Percentiles rank a stretch among this genome's conserved stretches.
These are phyloP conservation scores for Colletotrichum sp. DNA, from an alignment of 2,329 filamentous ascomycete species.

Conservation along the genomic window DNA sequence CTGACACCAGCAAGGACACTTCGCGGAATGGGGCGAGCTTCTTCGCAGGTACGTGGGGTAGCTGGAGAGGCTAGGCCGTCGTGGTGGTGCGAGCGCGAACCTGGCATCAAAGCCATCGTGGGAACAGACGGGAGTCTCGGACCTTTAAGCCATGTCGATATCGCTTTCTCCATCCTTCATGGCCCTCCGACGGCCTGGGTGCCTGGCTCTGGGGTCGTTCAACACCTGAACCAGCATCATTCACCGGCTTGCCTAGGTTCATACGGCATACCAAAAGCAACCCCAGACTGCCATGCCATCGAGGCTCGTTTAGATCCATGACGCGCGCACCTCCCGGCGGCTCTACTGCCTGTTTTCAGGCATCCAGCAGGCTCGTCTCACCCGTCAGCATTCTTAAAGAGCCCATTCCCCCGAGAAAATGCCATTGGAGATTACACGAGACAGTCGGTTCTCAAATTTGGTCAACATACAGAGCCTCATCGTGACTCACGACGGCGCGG, in stretches of 20 bases:
- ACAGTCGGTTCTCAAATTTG: neutral
- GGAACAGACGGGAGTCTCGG: neutral
- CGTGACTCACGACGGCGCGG: neutral
- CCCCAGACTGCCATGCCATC: neutral
- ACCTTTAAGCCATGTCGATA: neutral
- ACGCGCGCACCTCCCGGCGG: neutral
- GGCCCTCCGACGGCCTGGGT: neutral
- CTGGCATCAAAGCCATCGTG: neutral
- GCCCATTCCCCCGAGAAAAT: neutral
- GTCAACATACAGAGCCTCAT: neutral
- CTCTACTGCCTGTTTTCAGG: neutral
- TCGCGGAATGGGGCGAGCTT: neutral
- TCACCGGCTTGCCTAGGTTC: neutral
- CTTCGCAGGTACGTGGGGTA: neutral
- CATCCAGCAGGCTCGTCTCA: neutral
- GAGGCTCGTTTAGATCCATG: neutral
- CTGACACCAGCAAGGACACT: neutral
- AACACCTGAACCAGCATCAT: neutral
- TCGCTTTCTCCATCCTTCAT: neutral
- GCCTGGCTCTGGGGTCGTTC: neutral
- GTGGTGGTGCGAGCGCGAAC: neutral
- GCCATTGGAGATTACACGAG: neutral
- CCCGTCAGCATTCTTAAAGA: neutral
- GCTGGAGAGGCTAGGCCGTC: neutral
- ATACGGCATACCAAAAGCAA: neutral